These are phyloP conservation scores for Silene uniflora DNA, from an alignment of 148 eudicot species.

Conservation along the genomic window DNA sequence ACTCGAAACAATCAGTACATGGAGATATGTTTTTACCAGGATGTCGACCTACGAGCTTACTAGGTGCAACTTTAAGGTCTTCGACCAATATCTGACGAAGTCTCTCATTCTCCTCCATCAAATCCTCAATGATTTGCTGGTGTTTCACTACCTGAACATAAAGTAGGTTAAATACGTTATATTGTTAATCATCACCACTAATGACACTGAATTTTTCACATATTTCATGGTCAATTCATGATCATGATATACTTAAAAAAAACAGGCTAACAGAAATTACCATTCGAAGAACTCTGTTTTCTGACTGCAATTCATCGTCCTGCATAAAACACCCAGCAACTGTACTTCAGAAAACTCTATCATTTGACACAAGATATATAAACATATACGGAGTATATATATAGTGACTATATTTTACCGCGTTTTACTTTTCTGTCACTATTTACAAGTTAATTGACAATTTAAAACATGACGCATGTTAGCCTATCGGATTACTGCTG, in stretches of 20 bases:
- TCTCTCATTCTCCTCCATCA: conserved; percentile 78
- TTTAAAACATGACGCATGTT: background rate
- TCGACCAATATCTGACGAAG: conserved; percentile 70
- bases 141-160: conserved; percentile 71
- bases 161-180: background rate
- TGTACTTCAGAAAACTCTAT: background rate
- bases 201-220: background rate
- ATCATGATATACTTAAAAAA: background rate
- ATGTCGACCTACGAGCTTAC: conserved; percentile 44
- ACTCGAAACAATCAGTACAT: conserved; percentile 74
- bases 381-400: too few species aligned
- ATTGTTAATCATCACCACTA: background rate
- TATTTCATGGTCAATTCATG: background rate
- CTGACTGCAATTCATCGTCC: conserved; percentile 54
- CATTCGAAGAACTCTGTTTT: conserved; percentile 76
- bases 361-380: background rate
- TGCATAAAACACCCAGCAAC: conserved; percentile 33
- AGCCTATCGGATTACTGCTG: too few species aligned
- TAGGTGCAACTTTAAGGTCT: conserved; percentile 71
- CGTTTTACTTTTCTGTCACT: too few species aligned
- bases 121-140: conserved; percentile 76
- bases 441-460: background rate
- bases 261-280: conserved; percentile 34
- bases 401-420: too few species aligned
- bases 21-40: conserved; percentile 36